Evolutionary conservation across 2,329 filamentous ascomycete species (phyloP).

Genomic region (Rhinocladiella similis): DNA sequence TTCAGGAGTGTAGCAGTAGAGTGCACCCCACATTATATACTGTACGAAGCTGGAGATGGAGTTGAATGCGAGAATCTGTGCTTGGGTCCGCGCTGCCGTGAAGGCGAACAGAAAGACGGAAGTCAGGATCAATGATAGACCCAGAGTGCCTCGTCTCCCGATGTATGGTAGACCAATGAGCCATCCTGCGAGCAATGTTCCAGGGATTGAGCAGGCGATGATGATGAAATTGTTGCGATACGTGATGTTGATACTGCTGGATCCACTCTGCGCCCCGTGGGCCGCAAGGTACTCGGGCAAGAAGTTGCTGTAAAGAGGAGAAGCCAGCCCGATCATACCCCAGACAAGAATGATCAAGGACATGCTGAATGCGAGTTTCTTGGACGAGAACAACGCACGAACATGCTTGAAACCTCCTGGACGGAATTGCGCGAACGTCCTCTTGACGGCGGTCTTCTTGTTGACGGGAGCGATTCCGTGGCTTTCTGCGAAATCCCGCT

Average conservation of each 20-base stretch:
- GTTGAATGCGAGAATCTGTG: constrained; percentile 66
- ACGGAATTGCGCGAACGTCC: constrained; percentile 8
- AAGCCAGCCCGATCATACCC: constrained; percentile 70
- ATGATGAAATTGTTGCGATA: constrained; percentile 72
- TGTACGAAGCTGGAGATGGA: constrained; percentile 70
- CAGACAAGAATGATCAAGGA: constrained; percentile 69
- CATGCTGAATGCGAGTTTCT: constrained; percentile 52
- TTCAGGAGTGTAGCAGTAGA: constrained; percentile 77
- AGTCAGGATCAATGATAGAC: constrained; percentile 60
- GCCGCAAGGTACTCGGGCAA: constrained; percentile 49
- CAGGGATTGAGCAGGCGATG: constrained; percentile 66
- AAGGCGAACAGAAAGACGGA: constrained; percentile 73
- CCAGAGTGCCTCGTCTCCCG: constrained; percentile 71
- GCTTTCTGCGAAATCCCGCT: constrained; percentile 8
- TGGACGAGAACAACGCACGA: constrained; percentile 66
- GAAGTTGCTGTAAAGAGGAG: constrained; percentile 77
- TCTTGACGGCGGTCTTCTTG: constrained; percentile 36
- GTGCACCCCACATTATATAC: constrained; percentile 58
- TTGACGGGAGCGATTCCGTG: constrained; percentile 9
- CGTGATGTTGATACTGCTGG: constrained; percentile 69
- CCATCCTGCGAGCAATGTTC: constrained; percentile 67
- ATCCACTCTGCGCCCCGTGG: constrained; percentile 66
- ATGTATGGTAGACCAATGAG: constrained; percentile 61
- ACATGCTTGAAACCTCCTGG: constrained; percentile 50
- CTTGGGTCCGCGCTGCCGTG: constrained; percentile 63